These are phyloP conservation scores for Plasmodium chabaudi DNA, from an alignment of 169 alveolate genomes.

Conservation along the genomic window DNA sequence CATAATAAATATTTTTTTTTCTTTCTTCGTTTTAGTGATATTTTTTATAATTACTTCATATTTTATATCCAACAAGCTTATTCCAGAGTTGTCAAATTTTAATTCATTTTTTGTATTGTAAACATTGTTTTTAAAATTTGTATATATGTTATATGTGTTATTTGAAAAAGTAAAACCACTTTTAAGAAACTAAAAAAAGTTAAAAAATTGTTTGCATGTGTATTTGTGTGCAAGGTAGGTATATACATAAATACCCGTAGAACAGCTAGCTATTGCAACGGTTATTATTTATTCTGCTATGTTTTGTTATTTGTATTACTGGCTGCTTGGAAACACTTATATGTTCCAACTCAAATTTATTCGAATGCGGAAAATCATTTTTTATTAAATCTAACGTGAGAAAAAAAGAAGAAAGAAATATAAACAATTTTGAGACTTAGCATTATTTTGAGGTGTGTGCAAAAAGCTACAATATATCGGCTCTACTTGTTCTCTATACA, in stretches of 20 bases:
- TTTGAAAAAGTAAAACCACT: slow-evolving; percentile 62
- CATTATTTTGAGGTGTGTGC: neutral
- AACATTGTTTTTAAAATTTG: slow-evolving; percentile 38
- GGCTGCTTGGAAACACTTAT: slow-evolving; percentile 62
- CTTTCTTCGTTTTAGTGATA: too few species aligned
- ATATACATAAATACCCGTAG: neutral
- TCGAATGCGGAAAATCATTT: slow-evolving; percentile 57
- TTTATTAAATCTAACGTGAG: slow-evolving; percentile 17
- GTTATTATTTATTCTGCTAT: neutral
- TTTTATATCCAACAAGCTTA: slow-evolving; percentile 43
- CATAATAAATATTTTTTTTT: too few species aligned
- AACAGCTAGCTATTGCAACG: neutral
- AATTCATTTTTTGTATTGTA: slow-evolving; percentile 49
- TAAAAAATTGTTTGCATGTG: neutral
- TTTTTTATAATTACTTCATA: slow-evolving; percentile 17
- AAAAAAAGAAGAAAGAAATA: neutral
- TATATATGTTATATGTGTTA: slow-evolving; percentile 51
- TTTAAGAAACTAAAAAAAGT: slow-evolving; percentile 35
- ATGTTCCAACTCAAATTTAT: slow-evolving; percentile 64
- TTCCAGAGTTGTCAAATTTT: slow-evolving; percentile 54
- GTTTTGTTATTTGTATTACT: slow-evolving; percentile 5
- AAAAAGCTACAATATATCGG: neutral
- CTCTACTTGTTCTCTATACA: too few species aligned
- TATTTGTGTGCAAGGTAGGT: neutral
- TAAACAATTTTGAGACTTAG: neutral